A percentile compares a stretch with the other conserved stretches of the same genome.
These are phyloP conservation scores for Carex myosuroides DNA, from an alignment of 176 grass and related monocot genomes.

Conservation along the genomic window DNA sequence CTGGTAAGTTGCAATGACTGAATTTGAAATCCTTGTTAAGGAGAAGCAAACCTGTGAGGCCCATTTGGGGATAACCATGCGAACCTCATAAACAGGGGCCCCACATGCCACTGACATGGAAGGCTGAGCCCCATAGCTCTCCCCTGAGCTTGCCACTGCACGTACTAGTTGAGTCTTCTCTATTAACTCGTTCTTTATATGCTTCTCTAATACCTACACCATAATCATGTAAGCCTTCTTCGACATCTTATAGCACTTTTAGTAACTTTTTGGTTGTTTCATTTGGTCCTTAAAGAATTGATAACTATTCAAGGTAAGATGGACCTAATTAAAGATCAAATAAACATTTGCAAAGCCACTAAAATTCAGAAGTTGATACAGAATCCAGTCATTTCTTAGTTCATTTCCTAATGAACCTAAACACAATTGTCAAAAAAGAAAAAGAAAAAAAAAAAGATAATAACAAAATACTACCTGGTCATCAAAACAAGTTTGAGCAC, in stretches of 20 bases:
- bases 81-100: constrained; percentile 54
- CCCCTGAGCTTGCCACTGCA: constrained; percentile 26
- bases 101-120: constrained; percentile 58
- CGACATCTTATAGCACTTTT: not conserved
- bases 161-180: constrained; percentile 53
- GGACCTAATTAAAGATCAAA: not conserved
- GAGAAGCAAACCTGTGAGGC: constrained; percentile 53
- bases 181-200: constrained; percentile 69
- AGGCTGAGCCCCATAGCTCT: constrained; percentile 30
- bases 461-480: constrained; percentile 57
- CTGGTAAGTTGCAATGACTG: not conserved
- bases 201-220: constrained; percentile 45
- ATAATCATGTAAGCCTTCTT: not conserved
- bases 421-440: not conserved
- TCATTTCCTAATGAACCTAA: not conserved
- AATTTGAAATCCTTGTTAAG: constrained; percentile 3
- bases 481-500: constrained; percentile 55
- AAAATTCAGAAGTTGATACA: not conserved
- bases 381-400: not conserved
- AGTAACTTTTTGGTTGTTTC: not conserved
- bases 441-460: not conserved
- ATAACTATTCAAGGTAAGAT: not conserved
- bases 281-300: constrained; percentile 1
- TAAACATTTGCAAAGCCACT: not conserved
- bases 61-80: constrained; percentile 66